Evolutionary conservation across 371 early-diverging fungal species (phyloP).

Genomic region (Rhizopus arrhizus): DNA sequence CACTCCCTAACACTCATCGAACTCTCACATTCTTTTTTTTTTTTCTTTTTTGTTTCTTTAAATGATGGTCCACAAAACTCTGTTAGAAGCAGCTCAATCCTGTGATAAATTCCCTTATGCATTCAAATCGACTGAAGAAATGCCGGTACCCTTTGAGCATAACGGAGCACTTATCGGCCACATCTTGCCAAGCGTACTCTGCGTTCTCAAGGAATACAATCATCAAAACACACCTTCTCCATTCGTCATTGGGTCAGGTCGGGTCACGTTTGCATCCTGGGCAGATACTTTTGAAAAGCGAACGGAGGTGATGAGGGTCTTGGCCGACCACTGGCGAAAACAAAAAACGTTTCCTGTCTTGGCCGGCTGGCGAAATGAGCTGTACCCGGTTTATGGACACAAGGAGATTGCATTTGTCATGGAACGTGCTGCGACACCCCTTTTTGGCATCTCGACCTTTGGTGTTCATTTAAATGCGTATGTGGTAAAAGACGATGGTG

Average conservation of each 20-base stretch:
- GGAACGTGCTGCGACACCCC: slow-evolving; percentile 79
- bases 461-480: slow-evolving; percentile 87
- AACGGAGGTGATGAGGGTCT: slow-evolving; percentile 36
- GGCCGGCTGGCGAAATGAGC: slow-evolving; percentile 62
- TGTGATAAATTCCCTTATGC: slow-evolving; percentile 54
- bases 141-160: slow-evolving; percentile 9
- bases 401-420: slow-evolving; percentile 67
- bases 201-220: slow-evolving; percentile 39
- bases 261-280: slow-evolving; percentile 31
- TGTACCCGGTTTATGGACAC: slow-evolving; percentile 78
- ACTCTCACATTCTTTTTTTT: background rate
- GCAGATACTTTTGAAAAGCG: slow-evolving; percentile 40
- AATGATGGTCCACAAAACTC: slow-evolving; percentile 1
- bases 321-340: slow-evolving; percentile 50
- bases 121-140: background rate
- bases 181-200: slow-evolving; percentile 35
- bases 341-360: slow-evolving; percentile 36
- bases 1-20: too few species aligned
- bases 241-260: slow-evolving; percentile 32
- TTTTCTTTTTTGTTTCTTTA: background rate
- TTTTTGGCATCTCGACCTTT: slow-evolving; percentile 78
- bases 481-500: slow-evolving; percentile 41
- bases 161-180: slow-evolving; percentile 42
- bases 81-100: slow-evolving; percentile 36
- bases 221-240: slow-evolving; percentile 16